A percentile compares a stretch with the other conserved stretches of the same genome.
These are phyloP conservation scores for Vigna angularis DNA, from an alignment of 306 rosid species.

Conservation along the genomic window DNA sequence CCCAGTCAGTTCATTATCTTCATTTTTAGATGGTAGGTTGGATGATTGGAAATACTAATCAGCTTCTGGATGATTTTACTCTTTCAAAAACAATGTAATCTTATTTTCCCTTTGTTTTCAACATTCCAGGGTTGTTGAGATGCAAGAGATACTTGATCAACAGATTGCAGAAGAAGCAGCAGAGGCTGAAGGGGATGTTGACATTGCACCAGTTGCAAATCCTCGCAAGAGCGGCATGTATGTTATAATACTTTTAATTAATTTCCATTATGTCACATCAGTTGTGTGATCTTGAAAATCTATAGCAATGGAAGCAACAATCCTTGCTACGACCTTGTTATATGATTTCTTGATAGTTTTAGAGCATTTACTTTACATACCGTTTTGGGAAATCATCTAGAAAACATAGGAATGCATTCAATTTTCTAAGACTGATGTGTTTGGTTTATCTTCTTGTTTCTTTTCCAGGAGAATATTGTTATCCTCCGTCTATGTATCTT, in stretches of 20 bases:
- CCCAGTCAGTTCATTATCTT: constrained; percentile 20
- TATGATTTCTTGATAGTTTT: constrained; percentile 24
- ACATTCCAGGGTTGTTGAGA: constrained; percentile 85
- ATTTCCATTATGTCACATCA: constrained; percentile 38
- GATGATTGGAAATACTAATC: constrained; percentile 18
- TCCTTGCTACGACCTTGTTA: constrained; percentile 26
- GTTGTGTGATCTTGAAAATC: constrained; percentile 36
- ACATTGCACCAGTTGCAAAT: constrained; percentile 73
- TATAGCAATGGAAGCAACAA: constrained; percentile 21
- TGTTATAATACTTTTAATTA: constrained; percentile 40
- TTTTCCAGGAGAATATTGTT: too few species aligned
- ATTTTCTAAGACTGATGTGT: too few species aligned
- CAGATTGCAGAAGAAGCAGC: constrained; percentile 99
- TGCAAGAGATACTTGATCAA: constrained; percentile 97
- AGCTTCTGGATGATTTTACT: neutral
- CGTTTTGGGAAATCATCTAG: neutral
- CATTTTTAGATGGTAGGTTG: constrained; percentile 30
- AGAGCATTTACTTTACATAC: neutral
- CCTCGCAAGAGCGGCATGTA: constrained; percentile 76
- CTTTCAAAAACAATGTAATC: constrained; percentile 40
- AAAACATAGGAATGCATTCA: neutral
- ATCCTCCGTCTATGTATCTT: too few species aligned
- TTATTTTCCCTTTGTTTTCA: constrained; percentile 32
- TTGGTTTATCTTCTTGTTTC: too few species aligned
- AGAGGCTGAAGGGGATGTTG: constrained; percentile 94